Evolutionary conservation across 441 rosid genomes (phyloP).

Genomic region (Arabidopsis lyrata): DNA sequence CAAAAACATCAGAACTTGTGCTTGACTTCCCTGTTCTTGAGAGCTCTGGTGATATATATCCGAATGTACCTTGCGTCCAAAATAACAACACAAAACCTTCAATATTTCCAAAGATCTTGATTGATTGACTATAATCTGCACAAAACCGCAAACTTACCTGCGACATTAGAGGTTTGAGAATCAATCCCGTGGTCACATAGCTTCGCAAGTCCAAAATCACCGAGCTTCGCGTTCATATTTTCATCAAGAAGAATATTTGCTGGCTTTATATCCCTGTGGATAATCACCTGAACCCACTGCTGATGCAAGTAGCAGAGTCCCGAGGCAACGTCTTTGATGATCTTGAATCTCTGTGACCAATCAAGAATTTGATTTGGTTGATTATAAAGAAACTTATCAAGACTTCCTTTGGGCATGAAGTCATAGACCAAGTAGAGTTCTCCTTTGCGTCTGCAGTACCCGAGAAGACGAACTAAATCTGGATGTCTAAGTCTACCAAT

Average conservation of each 20-base stretch:
- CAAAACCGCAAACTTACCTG: conserved; percentile 32
- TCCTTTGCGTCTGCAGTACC: conserved; percentile 32
- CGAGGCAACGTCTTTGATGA: conserved; percentile 58
- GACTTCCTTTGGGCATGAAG: conserved; percentile 51
- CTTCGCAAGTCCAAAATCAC: conserved; percentile 45
- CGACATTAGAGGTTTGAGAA: conserved; percentile 37
- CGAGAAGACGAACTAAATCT: conserved; percentile 37
- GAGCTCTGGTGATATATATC: conserved; percentile 68
- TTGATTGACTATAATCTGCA: conserved; percentile 17
- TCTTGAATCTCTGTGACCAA: conserved; percentile 56
- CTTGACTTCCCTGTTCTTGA: conserved; percentile 56
- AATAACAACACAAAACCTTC: conserved; percentile 39
- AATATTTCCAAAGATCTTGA: conserved; percentile 18
- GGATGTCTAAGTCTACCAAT: conserved; percentile 46
- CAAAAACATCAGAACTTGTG: conserved; percentile 55
- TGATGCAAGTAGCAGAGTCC: conserved; percentile 66
- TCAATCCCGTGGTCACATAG: conserved; percentile 40
- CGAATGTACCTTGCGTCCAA: conserved; percentile 48
- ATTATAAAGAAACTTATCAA: conserved; percentile 46
- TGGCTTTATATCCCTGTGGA: conserved; percentile 68
- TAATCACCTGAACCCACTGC: conserved; percentile 55
- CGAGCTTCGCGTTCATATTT: conserved; percentile 32
- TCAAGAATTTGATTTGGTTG: conserved; percentile 37
- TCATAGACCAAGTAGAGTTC: conserved; percentile 43
- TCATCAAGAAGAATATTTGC: conserved; percentile 55